Percentiles rank a stretch among this genome's conserved stretches.
These are phyloP conservation scores for Starmerella tilneyi DNA, from an alignment of 805 yeast genomes.

Conservation along the genomic window DNA sequence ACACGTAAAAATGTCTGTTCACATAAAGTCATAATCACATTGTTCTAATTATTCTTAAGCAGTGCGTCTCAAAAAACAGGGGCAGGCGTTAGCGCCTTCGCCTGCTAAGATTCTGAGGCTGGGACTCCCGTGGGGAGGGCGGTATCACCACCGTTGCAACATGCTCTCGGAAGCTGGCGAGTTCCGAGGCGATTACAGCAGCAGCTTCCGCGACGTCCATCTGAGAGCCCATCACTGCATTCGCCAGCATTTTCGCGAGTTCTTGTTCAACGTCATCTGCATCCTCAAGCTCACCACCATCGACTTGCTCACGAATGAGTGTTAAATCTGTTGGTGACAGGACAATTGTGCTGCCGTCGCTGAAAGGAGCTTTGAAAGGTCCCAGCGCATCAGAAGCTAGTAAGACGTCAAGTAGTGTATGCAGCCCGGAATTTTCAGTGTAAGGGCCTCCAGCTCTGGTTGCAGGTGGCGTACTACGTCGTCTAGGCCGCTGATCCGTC, in stretches of 20 bases:
- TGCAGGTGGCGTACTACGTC: neutral
- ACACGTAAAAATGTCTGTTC: too few relatives aligned
- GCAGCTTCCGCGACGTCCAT: slow-evolving; percentile 1
- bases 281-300: neutral
- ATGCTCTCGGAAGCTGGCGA: neutral
- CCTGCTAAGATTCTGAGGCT: neutral
- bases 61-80: too few relatives aligned
- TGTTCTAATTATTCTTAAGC: too few relatives aligned
- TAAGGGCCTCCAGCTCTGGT: neutral
- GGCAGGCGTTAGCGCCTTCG: too few relatives aligned
- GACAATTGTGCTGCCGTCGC: neutral
- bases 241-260: slow-evolving; percentile 13
- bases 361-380: neutral
- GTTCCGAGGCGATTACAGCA: neutral
- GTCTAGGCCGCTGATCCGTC: neutral
- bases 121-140: neutral
- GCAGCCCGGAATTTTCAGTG: neutral
- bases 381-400: neutral
- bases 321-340: slow-evolving; percentile 5
- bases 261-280: slow-evolving; percentile 9
- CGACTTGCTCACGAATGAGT: neutral
- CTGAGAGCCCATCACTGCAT: slow-evolving; percentile 8
- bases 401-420: neutral
- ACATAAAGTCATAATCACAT: too few relatives aligned
- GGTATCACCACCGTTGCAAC: neutral